Conservation (phyloP, 352 stramenopile species). For the Chrysophaeum taylorii region DNA sequence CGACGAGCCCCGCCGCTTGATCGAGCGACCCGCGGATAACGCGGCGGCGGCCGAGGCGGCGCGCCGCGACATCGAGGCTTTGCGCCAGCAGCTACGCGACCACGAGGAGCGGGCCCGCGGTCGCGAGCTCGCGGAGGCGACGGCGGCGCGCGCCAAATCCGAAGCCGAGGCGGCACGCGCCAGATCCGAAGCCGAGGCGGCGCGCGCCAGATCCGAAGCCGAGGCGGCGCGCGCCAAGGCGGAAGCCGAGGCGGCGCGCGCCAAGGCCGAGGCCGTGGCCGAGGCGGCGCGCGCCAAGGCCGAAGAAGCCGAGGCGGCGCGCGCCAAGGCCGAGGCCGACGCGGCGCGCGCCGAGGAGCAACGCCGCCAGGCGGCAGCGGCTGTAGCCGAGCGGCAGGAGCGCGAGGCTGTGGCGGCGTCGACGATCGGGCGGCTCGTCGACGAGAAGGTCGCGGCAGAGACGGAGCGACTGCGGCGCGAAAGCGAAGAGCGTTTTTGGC, state of each 20-base stretch:
- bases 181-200: too few species aligned
- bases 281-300: too few species aligned
- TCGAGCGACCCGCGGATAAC: background rate
- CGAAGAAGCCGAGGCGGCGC: too few species aligned
- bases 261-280: too few species aligned
- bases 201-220: too few species aligned
- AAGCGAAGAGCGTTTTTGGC: background rate
- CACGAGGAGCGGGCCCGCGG: background rate
- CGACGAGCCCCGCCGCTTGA: background rate
- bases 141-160: background rate
- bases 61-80: background rate
- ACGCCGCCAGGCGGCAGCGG: too few species aligned
- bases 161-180: conserved; percentile 6
- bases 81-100: background rate
- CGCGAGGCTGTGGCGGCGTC: background rate
- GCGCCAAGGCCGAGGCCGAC: too few species aligned
- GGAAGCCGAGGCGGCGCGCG: too few species aligned
- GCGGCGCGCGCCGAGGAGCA: too few species aligned
- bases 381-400: background rate
- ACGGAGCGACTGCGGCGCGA: background rate
- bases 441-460: background rate
- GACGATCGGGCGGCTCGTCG: background rate
- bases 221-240: too few species aligned
- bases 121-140: background rate
- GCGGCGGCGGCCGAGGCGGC: background rate